Evolutionary conservation across 306 rosid genomes (phyloP), one percentile per base, ranked within the genome.

Genomic region (Cucumis cinereus): DNA sequence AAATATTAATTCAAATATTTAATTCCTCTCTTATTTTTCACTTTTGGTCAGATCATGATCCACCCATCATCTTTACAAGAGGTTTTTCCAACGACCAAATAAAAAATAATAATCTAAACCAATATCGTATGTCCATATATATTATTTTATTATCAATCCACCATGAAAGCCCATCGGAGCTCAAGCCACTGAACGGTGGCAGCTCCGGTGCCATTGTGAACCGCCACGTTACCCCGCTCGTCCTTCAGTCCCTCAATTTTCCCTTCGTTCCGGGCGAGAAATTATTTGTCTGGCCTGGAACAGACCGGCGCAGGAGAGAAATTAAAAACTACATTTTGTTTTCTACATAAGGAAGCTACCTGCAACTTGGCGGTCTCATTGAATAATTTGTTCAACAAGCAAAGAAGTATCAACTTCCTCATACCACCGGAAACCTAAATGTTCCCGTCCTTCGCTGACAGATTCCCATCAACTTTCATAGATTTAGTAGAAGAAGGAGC

Each of bases 391-490:
- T 10, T n/a, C 11, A 8, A 9, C 26, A 53, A 53, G 2, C 4
- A 19, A 19, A 10, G 11, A 53, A 53, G 58, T 8, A 53, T 24
- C 33, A n/a, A 67, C 53, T 22, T 67, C 26, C 6, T 0, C 0
- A 10, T 0, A 41, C 4, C n/a, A 22, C 30, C 20, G 0, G 12
- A 23, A 49, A 52, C 40, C 82, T 86, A 90, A 76, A 88, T 91
- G 80, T 86, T 93, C n/a, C 92, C 93, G 50, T 86, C 89, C 11
- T 88, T 84, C 4, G 86, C 75, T 49, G 83, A 84, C 54, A 58
- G 78, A 73, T 57, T 79, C 47, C 74, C 74, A 73, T 77, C 45
- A 23, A 83, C 77, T 76, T 82, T 64, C 23, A 79, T 56, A 20
- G 87, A 60, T 41, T 88, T 50, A 20, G 85, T 82, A 6, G 89